These are phyloP conservation scores for Stephania yunnanensis DNA, from an alignment of 164 flowering plant genomes.

Conservation along the genomic window DNA sequence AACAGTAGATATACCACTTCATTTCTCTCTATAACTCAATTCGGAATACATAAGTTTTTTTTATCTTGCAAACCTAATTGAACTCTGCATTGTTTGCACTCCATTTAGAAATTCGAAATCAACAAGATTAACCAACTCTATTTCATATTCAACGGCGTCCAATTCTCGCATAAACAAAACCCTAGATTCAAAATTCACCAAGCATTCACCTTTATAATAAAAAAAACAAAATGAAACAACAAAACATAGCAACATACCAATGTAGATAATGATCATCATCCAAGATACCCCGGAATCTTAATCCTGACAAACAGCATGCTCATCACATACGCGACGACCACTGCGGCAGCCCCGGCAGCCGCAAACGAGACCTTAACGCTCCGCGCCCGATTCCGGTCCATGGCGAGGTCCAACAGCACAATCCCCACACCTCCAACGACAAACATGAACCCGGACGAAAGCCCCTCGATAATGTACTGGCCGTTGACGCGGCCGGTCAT, in stretches of 20 bases:
- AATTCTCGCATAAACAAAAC: no score
- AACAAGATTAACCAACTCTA: no score
- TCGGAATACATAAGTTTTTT: no score
- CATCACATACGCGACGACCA: conserved; percentile 79
- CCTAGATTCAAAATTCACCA: no score
- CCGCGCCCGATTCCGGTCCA: conserved; percentile 61
- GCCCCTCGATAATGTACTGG: conserved; percentile 97
- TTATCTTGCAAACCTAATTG: no score
- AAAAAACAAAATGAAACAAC: neutral
- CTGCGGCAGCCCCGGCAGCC: conserved; percentile 54
- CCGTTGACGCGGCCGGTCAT: conserved; percentile 90
- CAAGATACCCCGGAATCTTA: conserved; percentile 87
- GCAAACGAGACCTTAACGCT: conserved; percentile 65
- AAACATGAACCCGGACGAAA: conserved; percentile 96
- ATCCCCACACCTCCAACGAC: conserved; percentile 90
- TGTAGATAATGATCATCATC: conserved; percentile 6
- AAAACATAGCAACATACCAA: neutral
- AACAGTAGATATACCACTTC: no score
- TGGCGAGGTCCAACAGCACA: conserved; percentile 71
- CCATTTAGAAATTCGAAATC: no score
- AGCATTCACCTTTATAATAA: no score
- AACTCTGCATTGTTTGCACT: no score
- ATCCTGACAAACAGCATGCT: conserved; percentile 91
- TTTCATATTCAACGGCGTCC: no score
- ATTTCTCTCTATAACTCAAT: no score